Evolutionary conservation across 1,139 yeast species (phyloP).

Genomic region (Hansenula anomala): DNA sequence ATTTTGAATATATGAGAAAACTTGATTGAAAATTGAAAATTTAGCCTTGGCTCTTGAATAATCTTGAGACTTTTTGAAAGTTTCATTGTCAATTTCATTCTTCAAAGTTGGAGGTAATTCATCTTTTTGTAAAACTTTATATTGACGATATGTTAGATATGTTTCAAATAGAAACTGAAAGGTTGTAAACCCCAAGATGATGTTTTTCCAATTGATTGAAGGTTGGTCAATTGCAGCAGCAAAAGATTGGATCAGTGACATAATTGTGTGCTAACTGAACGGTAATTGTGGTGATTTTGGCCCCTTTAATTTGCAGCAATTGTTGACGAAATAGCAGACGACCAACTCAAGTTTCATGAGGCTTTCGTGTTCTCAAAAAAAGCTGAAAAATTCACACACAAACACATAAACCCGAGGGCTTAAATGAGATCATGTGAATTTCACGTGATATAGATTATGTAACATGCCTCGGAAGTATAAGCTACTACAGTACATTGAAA

Average conservation of each 20-base stretch:
- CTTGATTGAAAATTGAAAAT: constrained; percentile 56
- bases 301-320: too few species aligned
- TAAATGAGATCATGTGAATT: too few species aligned
- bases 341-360: too few species aligned
- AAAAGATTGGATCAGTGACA: constrained; percentile 31
- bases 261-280: constrained; percentile 7
- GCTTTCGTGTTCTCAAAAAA: not conserved
- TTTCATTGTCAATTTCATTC: constrained; percentile 63
- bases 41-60: constrained; percentile 80
- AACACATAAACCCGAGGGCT: not conserved
- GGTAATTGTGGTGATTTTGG: too few species aligned
- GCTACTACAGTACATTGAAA: not conserved
- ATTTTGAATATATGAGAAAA: constrained; percentile 52
- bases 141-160: constrained; percentile 74
- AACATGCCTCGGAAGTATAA: not conserved
- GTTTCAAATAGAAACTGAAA: constrained; percentile 74
- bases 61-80: constrained; percentile 71
- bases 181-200: constrained; percentile 69
- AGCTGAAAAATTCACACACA: too few species aligned
- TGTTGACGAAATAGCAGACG: too few species aligned
- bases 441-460: too few species aligned
- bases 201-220: constrained; percentile 69
- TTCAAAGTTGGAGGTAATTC: constrained; percentile 58
- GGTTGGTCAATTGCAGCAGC: constrained; percentile 47
- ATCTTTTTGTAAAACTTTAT: constrained; percentile 55